Percentiles rank a stretch among this genome's conserved stretches.
phyloP scores from a whole-genome alignment of 2,329 filamentous ascomycete genomes.

The Purpureocillium takamizusanense region DNA sequence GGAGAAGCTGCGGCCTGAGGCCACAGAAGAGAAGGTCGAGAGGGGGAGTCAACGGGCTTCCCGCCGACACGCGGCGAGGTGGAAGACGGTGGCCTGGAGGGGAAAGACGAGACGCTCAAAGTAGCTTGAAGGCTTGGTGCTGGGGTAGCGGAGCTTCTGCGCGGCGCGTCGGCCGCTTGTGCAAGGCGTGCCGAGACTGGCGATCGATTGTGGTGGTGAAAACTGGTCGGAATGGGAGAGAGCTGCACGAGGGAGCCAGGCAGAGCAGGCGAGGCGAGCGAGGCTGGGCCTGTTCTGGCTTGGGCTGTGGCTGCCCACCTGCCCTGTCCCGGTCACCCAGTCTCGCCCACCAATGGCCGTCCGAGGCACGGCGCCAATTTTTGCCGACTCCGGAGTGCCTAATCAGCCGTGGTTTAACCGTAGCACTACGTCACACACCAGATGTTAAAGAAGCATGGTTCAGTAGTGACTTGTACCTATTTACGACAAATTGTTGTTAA shows the following conservation, averaged over 20 bases:
- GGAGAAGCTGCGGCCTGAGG: background rate
- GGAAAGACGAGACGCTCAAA: too few relatives aligned
- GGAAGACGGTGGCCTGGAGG: too few relatives aligned
- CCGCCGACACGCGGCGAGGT: too few relatives aligned
- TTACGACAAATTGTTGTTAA: too few relatives aligned
- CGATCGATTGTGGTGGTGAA: too few relatives aligned
- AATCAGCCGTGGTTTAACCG: conserved; percentile 6
- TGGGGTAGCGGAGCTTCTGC: background rate
- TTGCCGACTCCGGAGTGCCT: conserved; percentile 4
- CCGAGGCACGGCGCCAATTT: conserved; percentile 5
- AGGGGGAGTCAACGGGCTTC: too few relatives aligned
- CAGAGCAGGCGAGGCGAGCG: background rate
- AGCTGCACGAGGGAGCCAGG: background rate
- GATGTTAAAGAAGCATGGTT: background rate
- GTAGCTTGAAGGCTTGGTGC: too few relatives aligned
- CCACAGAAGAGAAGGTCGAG: too few relatives aligned
- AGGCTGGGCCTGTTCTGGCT: background rate
- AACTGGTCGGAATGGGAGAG: background rate
- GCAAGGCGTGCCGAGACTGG: background rate
- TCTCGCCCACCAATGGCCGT: conserved; percentile 4
- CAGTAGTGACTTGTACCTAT: too few relatives aligned
- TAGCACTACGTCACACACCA: conserved; percentile 1
- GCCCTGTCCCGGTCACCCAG: background rate
- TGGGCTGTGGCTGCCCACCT: conserved; percentile 1
- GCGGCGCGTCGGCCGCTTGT: background rate